A percentile compares a stretch with the other conserved stretches of the same genome.
phyloP scores from a whole-genome alignment of 106 monocot species.

The Chionographis japonica region DNA sequence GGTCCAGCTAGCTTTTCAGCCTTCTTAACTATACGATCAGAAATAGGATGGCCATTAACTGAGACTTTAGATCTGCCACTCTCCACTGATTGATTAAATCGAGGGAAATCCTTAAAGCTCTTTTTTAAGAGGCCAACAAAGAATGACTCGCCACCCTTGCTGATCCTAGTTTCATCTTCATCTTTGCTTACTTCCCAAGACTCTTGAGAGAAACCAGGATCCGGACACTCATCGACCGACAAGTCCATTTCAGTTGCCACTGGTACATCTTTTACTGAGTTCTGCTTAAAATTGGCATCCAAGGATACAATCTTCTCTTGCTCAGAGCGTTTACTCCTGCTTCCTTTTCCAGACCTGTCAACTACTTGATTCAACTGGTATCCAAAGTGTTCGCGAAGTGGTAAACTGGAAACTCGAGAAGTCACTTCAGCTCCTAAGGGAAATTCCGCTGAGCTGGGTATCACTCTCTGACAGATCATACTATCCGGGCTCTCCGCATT shows the following conservation, averaged over 20 bases:
- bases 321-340: constrained; percentile 66
- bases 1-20: constrained; percentile 88
- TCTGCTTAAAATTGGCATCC: constrained; percentile 58
- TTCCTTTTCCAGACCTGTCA: constrained; percentile 58
- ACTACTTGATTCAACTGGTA: constrained; percentile 40
- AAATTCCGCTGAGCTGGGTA: constrained; percentile 37
- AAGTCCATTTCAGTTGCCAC: constrained; percentile 57
- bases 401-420: constrained; percentile 54
- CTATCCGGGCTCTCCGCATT: constrained; percentile 40
- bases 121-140: constrained; percentile 82
- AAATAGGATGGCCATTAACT: constrained; percentile 71
- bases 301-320: constrained; percentile 57
- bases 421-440: constrained; percentile 24
- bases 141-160: constrained; percentile 75
- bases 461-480: constrained; percentile 43
- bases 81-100: constrained; percentile 41
- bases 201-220: constrained; percentile 51
- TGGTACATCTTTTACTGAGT: constrained; percentile 64
- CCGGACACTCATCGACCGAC: constrained; percentile 50
- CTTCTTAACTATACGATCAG: constrained; percentile 82
- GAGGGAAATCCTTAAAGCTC: constrained; percentile 65
- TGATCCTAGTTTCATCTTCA: constrained; percentile 36
- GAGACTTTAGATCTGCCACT: constrained; percentile 58
- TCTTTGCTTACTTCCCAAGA: constrained; percentile 36
- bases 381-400: constrained; percentile 65